Evolutionary conservation across 805 yeast species (phyloP).

Genomic region (Wickerhamomyces chambardii): DNA sequence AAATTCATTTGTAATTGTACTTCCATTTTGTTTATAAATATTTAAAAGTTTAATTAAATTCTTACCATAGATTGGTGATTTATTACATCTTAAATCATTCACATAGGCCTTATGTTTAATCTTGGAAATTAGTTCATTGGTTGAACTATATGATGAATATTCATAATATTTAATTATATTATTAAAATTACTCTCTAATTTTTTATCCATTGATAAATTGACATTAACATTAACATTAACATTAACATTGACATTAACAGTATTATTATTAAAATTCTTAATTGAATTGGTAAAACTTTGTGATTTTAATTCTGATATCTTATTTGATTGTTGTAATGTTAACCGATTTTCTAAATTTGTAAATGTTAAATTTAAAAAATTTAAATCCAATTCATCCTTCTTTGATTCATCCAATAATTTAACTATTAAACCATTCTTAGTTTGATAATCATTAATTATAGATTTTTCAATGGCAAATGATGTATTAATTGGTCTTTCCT

Average conservation of each 20-base stretch:
- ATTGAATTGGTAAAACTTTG: too few relatives aligned
- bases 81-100: slow-evolving; percentile 56
- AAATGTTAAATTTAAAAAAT: slow-evolving; percentile 54
- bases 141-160: slow-evolving; percentile 41
- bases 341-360: slow-evolving; percentile 33
- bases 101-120: slow-evolving; percentile 50
- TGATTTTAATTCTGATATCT: slow-evolving; percentile 32
- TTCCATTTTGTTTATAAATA: slow-evolving; percentile 20
- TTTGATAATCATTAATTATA: slow-evolving; percentile 40
- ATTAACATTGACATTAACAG: too few relatives aligned
- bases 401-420: slow-evolving; percentile 20
- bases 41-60: slow-evolving; percentile 39
- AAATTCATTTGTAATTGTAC: slow-evolving; percentile 3
- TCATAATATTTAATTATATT: slow-evolving; percentile 51
- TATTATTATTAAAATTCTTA: too few relatives aligned
- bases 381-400: slow-evolving; percentile 32
- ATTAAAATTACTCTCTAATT: slow-evolving; percentile 18
- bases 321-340: slow-evolving; percentile 36
- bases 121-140: slow-evolving; percentile 39
- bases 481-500: slow-evolving; percentile 89
- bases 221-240: too few relatives aligned
- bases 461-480: slow-evolving; percentile 71
- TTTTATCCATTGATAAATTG: too few relatives aligned
- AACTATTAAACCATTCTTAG: slow-evolving; percentile 30
- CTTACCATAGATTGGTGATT: slow-evolving; percentile 59